These are phyloP conservation scores for Andrographis paniculata DNA, from an alignment of 305 asterid genomes.

Conservation along the genomic window DNA sequence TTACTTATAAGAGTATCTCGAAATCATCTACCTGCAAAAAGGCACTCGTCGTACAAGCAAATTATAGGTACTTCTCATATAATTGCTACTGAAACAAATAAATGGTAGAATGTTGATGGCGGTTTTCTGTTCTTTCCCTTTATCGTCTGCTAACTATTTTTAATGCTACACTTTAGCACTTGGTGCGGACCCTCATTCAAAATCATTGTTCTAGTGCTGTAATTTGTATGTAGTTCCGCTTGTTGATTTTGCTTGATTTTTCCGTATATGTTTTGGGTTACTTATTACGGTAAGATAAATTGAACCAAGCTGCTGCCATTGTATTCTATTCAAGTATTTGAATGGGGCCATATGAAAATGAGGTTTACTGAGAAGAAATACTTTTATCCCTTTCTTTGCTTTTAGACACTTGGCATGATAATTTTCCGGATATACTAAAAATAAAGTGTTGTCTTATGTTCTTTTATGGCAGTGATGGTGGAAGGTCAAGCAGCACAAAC, in stretches of 20 bases:
- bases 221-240: constrained; percentile 7
- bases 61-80: constrained; percentile 44
- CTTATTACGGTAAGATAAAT: constrained; percentile 1
- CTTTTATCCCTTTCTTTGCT: too few relatives aligned
- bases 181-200: too few relatives aligned
- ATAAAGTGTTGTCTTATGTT: too few relatives aligned
- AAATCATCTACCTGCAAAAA: constrained; percentile 39
- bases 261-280: constrained; percentile 11
- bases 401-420: too few relatives aligned
- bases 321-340: too few relatives aligned
- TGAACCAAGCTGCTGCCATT: too few relatives aligned
- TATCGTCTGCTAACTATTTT: not conserved
- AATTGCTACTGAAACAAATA: constrained; percentile 7
- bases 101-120: constrained; percentile 8
- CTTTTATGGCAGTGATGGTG: constrained; percentile 53
- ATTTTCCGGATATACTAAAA: too few relatives aligned
- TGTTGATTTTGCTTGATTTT: not conserved
- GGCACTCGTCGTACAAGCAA: constrained; percentile 45
- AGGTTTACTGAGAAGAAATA: too few relatives aligned
- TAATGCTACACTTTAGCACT: too few relatives aligned
- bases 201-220: not conserved
- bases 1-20: constrained; percentile 33
- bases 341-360: too few relatives aligned
- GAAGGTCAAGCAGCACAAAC: constrained; percentile 49
- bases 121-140: constrained; percentile 2